phyloP scores from a whole-genome alignment of 1,139 yeast species.

The Diutina sp. region DNA sequence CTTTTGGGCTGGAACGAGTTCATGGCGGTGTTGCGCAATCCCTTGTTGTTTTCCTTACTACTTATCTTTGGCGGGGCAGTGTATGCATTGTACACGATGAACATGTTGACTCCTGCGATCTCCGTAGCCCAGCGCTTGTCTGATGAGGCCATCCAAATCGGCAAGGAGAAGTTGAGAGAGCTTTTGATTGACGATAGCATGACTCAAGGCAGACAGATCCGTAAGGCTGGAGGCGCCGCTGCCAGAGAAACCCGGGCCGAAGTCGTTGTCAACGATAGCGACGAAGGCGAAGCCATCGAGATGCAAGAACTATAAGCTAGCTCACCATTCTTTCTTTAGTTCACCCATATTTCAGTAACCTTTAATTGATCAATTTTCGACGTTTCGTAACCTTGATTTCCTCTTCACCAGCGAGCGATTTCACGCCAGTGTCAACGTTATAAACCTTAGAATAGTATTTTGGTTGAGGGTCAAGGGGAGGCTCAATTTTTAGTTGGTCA shows the following conservation, averaged over 20 bases:
- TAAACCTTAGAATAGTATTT: neutral
- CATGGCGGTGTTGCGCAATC: slow-evolving; percentile 77
- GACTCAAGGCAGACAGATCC: neutral
- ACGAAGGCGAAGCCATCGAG: neutral
- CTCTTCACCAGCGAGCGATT: neutral
- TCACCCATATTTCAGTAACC: neutral
- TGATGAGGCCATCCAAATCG: slow-evolving; percentile 42
- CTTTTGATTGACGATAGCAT: slow-evolving; percentile 23
- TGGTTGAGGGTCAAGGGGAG: neutral
- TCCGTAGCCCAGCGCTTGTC: slow-evolving; percentile 44
- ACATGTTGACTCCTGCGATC: slow-evolving; percentile 65
- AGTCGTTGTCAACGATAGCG: neutral
- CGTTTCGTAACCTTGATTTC: neutral
- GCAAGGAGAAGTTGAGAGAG: slow-evolving; percentile 46
- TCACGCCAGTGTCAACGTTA: neutral
- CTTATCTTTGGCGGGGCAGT: slow-evolving; percentile 45
- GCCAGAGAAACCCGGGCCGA: neutral
- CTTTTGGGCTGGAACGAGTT: slow-evolving; percentile 95
- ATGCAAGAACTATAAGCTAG: neutral
- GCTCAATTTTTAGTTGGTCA: neutral
- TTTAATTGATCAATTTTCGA: neutral
- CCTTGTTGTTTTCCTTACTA: slow-evolving; percentile 52
- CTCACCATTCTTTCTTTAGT: neutral
- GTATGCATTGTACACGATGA: slow-evolving; percentile 58
- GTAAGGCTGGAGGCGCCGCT: neutral